phyloP scores from a whole-genome alignment of 2,329 filamentous ascomycete species.

The Fulvia fulva region DNA sequence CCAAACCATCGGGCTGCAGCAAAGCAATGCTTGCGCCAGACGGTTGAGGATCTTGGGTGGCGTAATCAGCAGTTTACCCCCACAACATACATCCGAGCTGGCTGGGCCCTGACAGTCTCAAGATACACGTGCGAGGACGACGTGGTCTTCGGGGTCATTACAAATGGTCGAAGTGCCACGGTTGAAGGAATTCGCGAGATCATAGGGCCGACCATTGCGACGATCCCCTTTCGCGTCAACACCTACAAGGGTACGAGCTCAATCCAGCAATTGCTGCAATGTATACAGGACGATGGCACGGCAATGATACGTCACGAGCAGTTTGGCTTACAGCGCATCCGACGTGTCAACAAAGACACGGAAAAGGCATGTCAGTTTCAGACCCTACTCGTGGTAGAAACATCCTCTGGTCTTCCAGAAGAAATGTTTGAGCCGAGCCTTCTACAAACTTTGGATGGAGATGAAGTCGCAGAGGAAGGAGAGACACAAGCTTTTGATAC shows the following conservation, averaged over 20 bases:
- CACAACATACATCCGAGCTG: not conserved
- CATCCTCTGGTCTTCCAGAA: too few species aligned
- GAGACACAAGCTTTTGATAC: too few species aligned
- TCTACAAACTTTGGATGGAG: too few species aligned
- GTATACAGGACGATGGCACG: not conserved
- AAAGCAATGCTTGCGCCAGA: not conserved
- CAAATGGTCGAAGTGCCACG: not conserved
- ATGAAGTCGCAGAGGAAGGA: too few species aligned
- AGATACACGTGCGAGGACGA: not conserved
- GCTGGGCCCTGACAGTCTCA: not conserved
- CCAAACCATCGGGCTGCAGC: not conserved
- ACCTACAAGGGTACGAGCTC: not conserved
- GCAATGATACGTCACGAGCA: conserved; percentile 3
- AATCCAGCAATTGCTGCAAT: not conserved
- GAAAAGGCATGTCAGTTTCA: not conserved
- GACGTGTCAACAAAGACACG: not conserved
- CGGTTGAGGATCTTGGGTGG: not conserved
- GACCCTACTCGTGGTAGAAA: not conserved
- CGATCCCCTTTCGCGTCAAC: conserved; percentile 3
- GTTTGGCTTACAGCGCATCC: not conserved
- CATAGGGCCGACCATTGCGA: conserved; percentile 8
- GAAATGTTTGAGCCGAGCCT: too few species aligned
- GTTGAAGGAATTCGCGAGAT: not conserved
- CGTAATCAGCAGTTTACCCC: not conserved
- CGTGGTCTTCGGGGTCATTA: not conserved